Percentiles rank a stretch among this genome's conserved stretches.
Evolutionary conservation across 23 red algal species (phyloP).

Genomic region (Agarophyton chilense): DNA sequence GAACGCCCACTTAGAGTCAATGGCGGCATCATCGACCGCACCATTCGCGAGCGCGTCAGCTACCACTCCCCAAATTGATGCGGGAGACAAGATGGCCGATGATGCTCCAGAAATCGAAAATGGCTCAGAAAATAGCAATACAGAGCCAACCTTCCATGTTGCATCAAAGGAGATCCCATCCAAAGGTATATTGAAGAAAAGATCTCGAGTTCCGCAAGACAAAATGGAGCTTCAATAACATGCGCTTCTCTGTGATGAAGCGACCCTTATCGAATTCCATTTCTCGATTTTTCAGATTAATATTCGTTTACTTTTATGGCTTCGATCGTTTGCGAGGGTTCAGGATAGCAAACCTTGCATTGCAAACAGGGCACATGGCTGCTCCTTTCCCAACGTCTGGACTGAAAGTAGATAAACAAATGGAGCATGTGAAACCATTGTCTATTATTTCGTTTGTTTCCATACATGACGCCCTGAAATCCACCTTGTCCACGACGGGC

Average conservation of each 20-base stretch:
- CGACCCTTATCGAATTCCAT: no score
- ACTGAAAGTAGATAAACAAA: slow-evolving; percentile 73
- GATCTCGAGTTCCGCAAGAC: neutral
- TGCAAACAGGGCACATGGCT: slow-evolving; percentile 69
- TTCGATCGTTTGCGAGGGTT: neutral
- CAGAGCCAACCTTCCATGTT: slow-evolving; percentile 4
- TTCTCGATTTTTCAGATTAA: no score
- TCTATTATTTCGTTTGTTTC: slow-evolving; percentile 62
- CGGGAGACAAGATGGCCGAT: neutral
- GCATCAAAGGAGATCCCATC: neutral
- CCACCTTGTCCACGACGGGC: slow-evolving; percentile 64
- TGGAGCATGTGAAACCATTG: slow-evolving; percentile 80
- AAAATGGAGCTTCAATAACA: slow-evolving; percentile 20
- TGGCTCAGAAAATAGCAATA: neutral
- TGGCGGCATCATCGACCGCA: neutral
- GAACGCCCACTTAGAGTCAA: neutral
- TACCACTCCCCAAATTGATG: neutral
- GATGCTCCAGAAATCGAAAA: neutral
- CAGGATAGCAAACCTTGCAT: slow-evolving; percentile 55
- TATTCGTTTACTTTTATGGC: neutral
- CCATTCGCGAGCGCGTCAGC: slow-evolving; percentile 18
- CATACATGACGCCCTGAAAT: slow-evolving; percentile 89
- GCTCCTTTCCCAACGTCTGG: slow-evolving; percentile 31
- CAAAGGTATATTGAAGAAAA: slow-evolving; percentile 2
- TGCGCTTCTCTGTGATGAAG: no score